Evolutionary conservation across 208 protist species (phyloP).

Genomic region (Vickermania spadyakhi): DNA sequence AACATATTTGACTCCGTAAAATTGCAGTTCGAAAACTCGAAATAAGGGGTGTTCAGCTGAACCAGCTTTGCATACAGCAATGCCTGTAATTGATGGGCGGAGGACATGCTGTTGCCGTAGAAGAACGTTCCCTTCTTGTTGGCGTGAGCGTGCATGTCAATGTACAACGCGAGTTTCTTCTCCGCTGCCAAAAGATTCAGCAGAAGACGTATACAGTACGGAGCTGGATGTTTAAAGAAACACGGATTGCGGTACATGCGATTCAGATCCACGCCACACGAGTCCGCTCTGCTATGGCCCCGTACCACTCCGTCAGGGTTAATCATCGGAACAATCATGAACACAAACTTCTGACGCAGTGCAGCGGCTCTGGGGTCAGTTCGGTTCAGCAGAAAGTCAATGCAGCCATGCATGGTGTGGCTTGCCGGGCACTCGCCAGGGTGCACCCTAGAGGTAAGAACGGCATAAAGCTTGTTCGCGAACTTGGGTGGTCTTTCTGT

Average conservation of each 20-base stretch:
- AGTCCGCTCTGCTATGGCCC: conserved; percentile 91
- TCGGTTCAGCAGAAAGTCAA: conserved; percentile 78
- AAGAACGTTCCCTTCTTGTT: conserved; percentile 91
- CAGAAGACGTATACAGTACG: conserved; percentile 55
- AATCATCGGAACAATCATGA: conserved; percentile 86
- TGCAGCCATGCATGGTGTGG: conserved; percentile 90
- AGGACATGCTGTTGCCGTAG: conserved; percentile 87
- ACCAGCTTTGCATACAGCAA: conserved; percentile 88
- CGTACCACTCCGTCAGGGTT: conserved; percentile 92
- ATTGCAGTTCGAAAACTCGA: conserved; percentile 89
- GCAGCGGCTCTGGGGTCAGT: conserved; percentile 56
- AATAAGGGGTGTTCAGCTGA: conserved; percentile 82
- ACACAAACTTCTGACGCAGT: conserved; percentile 85
- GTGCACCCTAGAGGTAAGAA: conserved; percentile 89
- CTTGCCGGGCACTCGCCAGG: conserved; percentile 88
- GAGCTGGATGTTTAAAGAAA: conserved; percentile 57
- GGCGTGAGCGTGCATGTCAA: conserved; percentile 94
- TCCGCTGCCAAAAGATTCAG: conserved; percentile 24
- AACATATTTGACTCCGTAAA: conserved; percentile 91
- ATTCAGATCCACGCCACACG: conserved; percentile 89
- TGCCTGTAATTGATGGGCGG: conserved; percentile 55
- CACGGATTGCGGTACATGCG: conserved; percentile 85
- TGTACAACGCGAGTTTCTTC: conserved; percentile 57
- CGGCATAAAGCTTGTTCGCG: conserved; percentile 56
- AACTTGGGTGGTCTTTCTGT: conserved; percentile 55